phyloP scores from a whole-genome alignment of 1,284 basidiomycete genomes.

The Pseudozyma flocculosa region DNA sequence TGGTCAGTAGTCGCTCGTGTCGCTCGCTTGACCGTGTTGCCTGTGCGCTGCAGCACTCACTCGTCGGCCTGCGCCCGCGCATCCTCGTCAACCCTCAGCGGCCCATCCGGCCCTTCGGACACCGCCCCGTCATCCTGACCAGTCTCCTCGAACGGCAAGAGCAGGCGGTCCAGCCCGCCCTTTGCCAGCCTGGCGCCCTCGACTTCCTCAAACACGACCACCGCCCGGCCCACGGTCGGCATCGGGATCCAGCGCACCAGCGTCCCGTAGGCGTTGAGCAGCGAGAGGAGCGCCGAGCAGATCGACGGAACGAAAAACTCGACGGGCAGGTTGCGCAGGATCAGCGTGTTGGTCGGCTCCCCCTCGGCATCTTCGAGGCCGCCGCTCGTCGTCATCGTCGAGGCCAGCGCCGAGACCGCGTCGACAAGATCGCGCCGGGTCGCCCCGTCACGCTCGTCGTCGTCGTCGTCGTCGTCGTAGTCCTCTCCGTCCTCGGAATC shows the following conservation, averaged over 20 bases:
- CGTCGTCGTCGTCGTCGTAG: constrained; percentile 8
- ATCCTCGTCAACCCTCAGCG: no score
- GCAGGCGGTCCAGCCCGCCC: constrained; percentile 38
- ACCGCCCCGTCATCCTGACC: no score
- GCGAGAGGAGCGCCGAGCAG: constrained; percentile 37
- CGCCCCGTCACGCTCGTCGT: constrained; percentile 2
- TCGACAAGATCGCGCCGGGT: background rate
- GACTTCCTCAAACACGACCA: constrained; percentile 41
- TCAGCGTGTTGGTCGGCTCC: constrained; percentile 43
- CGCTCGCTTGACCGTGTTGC: no score
- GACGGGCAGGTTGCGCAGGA: constrained; percentile 45
- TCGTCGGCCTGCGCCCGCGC: background rate
- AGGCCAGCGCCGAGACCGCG: background rate
- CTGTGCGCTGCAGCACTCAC: no score
- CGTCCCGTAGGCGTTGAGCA: constrained; percentile 48
- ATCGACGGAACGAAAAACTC: constrained; percentile 48
- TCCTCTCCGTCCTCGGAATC: no score
- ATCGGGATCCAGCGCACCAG: constrained; percentile 49
- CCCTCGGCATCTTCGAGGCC: background rate
- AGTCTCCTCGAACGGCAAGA: constrained; percentile 44
- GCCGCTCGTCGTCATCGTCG: constrained; percentile 1
- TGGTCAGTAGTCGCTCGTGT: no score
- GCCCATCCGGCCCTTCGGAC: no score
- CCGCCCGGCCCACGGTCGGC: constrained; percentile 42
- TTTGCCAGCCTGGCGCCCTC: constrained; percentile 41